Conservation (phyloP, 2,329 filamentous ascomycete genomes). For the Colletotrichum tofieldiae region DNA sequence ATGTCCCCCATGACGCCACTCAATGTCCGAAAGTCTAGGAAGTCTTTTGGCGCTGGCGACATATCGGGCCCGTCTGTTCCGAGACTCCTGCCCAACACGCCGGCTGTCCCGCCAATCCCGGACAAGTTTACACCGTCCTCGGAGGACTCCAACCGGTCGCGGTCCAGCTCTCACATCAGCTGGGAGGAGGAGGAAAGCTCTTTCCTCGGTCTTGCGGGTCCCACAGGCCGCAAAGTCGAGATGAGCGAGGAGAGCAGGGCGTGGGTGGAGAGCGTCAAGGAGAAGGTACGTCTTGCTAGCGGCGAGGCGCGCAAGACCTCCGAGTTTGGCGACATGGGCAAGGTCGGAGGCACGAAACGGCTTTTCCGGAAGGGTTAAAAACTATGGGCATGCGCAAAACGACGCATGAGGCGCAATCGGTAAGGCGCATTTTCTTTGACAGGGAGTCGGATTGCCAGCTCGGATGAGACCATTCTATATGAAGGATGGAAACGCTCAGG, state of each 20-base stretch:
- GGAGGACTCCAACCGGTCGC: conserved; percentile 62
- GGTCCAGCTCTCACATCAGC: conserved; percentile 68
- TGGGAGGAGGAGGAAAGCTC: conserved; percentile 74
- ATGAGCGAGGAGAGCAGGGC: conserved; percentile 82
- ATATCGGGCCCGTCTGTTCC: conserved; percentile 40
- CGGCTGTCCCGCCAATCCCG: conserved; percentile 53
- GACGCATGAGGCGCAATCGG: conserved; percentile 18
- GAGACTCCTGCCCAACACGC: conserved; percentile 59
- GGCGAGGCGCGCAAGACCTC: conserved; percentile 63
- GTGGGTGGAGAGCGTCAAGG: conserved; percentile 89
- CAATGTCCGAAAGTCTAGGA: conserved; percentile 69
- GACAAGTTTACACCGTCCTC: conserved; percentile 61
- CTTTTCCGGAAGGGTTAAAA: conserved; percentile 70
- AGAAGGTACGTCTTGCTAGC: conserved; percentile 81
- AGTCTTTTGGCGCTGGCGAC: conserved; percentile 58
- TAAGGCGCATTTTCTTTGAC: conserved; percentile 6
- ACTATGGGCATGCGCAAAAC: neutral
- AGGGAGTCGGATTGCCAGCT: neutral
- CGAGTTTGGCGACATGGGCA: conserved; percentile 79
- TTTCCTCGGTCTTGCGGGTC: conserved; percentile 79
- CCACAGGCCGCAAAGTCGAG: conserved; percentile 74
- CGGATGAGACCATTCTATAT: conserved; percentile 3
- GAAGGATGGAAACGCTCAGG: conserved; percentile 14
- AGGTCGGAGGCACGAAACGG: conserved; percentile 80
- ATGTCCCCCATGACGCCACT: conserved; percentile 64